phyloP scores from a whole-genome alignment of 2,329 filamentous ascomycete species.

The Fusarium stilboides region DNA sequence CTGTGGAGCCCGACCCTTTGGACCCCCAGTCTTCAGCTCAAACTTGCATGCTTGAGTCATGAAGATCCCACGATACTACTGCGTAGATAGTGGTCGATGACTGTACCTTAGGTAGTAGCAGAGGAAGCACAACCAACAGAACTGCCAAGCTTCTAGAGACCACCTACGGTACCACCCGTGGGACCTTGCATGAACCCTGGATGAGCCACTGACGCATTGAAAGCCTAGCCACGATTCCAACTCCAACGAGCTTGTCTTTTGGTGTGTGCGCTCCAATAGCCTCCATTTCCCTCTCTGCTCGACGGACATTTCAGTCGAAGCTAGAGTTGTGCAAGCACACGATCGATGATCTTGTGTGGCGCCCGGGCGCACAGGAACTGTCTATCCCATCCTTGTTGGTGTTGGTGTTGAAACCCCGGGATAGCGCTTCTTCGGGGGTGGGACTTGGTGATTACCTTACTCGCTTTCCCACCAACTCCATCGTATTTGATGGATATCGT shows the following conservation, averaged over 20 bases:
- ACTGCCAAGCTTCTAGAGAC: conserved; percentile 23
- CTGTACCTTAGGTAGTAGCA: neutral
- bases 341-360: conserved; percentile 39
- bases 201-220: conserved; percentile 10
- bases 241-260: neutral
- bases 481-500: neutral
- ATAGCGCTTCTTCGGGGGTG: conserved; percentile 26
- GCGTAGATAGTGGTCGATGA: too few relatives aligned
- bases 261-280: neutral
- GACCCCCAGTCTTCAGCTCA: conserved; percentile 1
- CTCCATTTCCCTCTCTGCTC: conserved; percentile 24
- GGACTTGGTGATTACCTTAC: conserved; percentile 31
- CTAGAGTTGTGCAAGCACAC: conserved; percentile 23
- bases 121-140: conserved; percentile 9
- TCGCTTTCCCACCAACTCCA: conserved; percentile 1
- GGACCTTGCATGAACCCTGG: conserved; percentile 25
- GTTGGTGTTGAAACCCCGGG: conserved; percentile 24
- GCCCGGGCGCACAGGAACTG: conserved; percentile 27
- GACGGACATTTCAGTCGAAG: conserved; percentile 48
- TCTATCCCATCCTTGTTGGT: conserved; percentile 28
- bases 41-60: conserved; percentile 24
- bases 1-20: neutral
- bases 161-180: conserved; percentile 11
- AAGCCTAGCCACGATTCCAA: conserved; percentile 23
- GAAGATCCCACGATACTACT: neutral